Conservation (phyloP, 176 grass and related monocot species). For the Aegilops umbellulata region DNA sequence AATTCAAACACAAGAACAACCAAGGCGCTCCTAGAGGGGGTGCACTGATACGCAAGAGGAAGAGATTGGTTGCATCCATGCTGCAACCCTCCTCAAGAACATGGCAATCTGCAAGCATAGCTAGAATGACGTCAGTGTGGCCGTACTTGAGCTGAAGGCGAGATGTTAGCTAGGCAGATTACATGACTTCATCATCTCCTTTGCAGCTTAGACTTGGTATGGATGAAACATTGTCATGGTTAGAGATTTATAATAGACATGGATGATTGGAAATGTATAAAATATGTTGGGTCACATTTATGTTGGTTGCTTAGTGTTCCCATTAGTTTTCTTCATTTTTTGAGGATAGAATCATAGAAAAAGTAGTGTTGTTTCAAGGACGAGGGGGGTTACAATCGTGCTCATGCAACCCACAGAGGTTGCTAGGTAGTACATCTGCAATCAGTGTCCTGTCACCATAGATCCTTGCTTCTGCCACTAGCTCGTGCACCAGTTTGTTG, state of each 20-base stretch:
- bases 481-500: too few species aligned
- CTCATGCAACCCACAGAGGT: too few species aligned
- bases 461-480: too few species aligned
- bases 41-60: too few species aligned
- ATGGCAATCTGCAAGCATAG: background rate
- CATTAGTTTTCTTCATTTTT: slow-evolving; percentile 5
- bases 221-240: slow-evolving; percentile 34
- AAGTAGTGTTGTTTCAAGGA: too few species aligned
- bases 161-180: slow-evolving; percentile 13
- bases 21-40: background rate
- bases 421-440: too few species aligned
- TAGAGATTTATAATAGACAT: background rate
- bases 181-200: background rate
- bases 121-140: slow-evolving; percentile 61
- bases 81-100: too few species aligned
- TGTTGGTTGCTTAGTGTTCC: background rate
- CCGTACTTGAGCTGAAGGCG: slow-evolving; percentile 60
- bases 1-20: slow-evolving; percentile 14
- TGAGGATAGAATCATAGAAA: too few species aligned
- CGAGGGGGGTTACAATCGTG: too few species aligned
- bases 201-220: slow-evolving; percentile 4
- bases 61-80: too few species aligned
- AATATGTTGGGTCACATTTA: slow-evolving; percentile 19
- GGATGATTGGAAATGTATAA: slow-evolving; percentile 20
- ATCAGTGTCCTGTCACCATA: too few species aligned